Conservation (phyloP, 768 basidiomycete genomes). For the Xanthoconium stramineum region DNA sequence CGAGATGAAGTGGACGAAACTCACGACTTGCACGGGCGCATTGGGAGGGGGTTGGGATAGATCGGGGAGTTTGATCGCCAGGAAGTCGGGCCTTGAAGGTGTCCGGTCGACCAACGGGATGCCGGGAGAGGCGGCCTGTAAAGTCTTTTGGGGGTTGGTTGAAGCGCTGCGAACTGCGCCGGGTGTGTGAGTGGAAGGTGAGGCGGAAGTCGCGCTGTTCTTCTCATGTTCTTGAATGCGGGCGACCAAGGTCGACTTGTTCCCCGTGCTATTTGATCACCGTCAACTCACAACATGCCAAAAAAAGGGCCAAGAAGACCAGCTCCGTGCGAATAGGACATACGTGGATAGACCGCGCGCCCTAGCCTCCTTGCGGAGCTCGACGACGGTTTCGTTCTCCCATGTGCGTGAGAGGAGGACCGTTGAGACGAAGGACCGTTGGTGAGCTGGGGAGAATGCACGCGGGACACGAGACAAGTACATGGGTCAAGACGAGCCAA, state of each 20-base stretch:
- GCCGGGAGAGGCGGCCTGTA: constrained; percentile 38
- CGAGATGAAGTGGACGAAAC: constrained; percentile 22
- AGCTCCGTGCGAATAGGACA: constrained; percentile 17
- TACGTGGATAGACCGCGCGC: constrained; percentile 55
- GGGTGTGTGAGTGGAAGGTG: constrained; percentile 4
- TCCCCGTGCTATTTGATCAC: constrained; percentile 44
- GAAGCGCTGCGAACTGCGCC: constrained; percentile 28
- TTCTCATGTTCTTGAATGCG: constrained; percentile 54
- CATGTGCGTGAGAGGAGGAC: constrained; percentile 56
- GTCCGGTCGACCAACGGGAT: constrained; percentile 38
- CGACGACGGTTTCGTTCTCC: constrained; percentile 48
- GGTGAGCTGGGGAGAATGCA: neutral
- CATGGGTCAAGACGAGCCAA: neutral
- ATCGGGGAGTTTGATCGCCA: constrained; percentile 58
- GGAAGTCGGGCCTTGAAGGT: constrained; percentile 29
- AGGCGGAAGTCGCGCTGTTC: constrained; percentile 18
- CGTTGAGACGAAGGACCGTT: constrained; percentile 47
- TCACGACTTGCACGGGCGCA: constrained; percentile 55
- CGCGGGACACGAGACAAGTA: constrained; percentile 11
- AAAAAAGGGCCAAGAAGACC: neutral
- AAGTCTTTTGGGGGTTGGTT: constrained; percentile 20
- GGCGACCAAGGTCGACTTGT: constrained; percentile 53
- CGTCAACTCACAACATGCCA: constrained; percentile 7
- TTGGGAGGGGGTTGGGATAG: constrained; percentile 41
- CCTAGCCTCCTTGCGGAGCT: constrained; percentile 53